Percentiles rank a stretch among this genome's conserved stretches.
phyloP scores from a whole-genome alignment of 177 flowering plant genomes.

The Vitis hybrid region DNA sequence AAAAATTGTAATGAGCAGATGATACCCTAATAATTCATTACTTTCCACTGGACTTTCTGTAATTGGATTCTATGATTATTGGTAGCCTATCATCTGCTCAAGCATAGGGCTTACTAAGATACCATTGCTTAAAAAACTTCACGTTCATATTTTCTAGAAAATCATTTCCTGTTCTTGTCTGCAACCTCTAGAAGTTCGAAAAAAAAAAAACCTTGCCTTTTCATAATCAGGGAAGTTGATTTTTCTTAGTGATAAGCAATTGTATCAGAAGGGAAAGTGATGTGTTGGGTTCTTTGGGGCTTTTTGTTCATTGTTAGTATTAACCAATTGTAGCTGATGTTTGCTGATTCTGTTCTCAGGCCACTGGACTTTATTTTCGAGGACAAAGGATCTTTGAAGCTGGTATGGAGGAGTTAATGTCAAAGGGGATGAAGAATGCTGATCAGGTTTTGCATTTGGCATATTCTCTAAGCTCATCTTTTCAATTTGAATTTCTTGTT shows the following conservation, averaged over 20 bases:
- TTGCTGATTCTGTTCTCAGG: slow-evolving; percentile 18
- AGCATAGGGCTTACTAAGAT: too few relatives aligned
- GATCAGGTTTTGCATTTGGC: slow-evolving; percentile 33
- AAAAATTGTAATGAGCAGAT: too few relatives aligned
- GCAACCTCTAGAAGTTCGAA: too few relatives aligned
- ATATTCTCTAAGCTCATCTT: neutral
- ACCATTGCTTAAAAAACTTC: too few relatives aligned
- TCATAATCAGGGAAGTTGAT: neutral
- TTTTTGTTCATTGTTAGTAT: neutral
- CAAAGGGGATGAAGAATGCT: slow-evolving; percentile 55
- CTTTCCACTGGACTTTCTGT: too few relatives aligned
- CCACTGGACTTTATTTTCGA: slow-evolving; percentile 35
- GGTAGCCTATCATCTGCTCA: too few relatives aligned
- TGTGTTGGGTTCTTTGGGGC: neutral
- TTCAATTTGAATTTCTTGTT: neutral
- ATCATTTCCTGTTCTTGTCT: too few relatives aligned
- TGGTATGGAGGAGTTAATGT: slow-evolving; percentile 52
- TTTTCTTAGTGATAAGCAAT: neutral
- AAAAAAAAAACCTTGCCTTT: too few relatives aligned
- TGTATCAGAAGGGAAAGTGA: neutral
- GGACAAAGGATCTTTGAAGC: slow-evolving; percentile 58
- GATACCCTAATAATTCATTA: too few relatives aligned
- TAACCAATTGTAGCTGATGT: neutral
- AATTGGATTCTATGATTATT: too few relatives aligned
- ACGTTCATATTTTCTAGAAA: too few relatives aligned